A percentile compares a stretch with the other conserved stretches of the same genome.
Evolutionary conservation across 148 eudicot genomes (phyloP).

Genomic region (Limonium bicolor): DNA sequence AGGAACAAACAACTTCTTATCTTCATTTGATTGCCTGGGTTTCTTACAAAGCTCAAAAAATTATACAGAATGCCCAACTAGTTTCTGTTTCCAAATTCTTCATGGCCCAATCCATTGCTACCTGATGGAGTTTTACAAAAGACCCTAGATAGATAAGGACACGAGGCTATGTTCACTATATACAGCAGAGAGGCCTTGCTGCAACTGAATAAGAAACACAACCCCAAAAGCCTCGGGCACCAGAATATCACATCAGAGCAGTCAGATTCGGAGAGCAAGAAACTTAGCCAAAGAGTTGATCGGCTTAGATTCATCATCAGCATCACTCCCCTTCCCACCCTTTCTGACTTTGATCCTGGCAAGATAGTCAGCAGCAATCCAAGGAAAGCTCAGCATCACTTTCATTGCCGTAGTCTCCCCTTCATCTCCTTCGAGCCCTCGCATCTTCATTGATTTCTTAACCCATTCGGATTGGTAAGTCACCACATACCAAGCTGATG

Average conservation of each 20-base stretch:
- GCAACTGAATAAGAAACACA: too few species aligned
- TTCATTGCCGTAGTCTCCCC: too few species aligned
- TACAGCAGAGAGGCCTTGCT: too few species aligned
- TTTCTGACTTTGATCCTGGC: slow-evolving; percentile 58
- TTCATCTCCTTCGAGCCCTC: slow-evolving; percentile 25
- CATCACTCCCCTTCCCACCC: slow-evolving; percentile 7
- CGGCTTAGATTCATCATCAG: slow-evolving; percentile 26
- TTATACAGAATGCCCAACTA: too few species aligned
- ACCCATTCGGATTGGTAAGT: slow-evolving; percentile 59
- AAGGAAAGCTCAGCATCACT: slow-evolving; percentile 67
- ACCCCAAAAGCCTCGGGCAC: slow-evolving; percentile 72
- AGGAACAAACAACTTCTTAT: too few species aligned
- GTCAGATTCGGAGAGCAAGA: slow-evolving; percentile 35
- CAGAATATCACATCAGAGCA: background rate
- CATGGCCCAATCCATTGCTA: too few species aligned
- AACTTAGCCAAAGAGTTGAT: slow-evolving; percentile 48
- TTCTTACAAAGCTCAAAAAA: too few species aligned
- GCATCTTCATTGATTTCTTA: slow-evolving; percentile 25
- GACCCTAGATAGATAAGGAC: too few species aligned
- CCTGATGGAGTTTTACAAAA: too few species aligned
- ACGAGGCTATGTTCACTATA: too few species aligned
- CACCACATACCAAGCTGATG: slow-evolving; percentile 90
- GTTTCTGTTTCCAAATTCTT: too few species aligned
- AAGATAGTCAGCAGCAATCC: slow-evolving; percentile 81
- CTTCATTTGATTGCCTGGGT: too few species aligned